These are phyloP conservation scores for Sarocladium oryzae DNA, from an alignment of 2,329 filamentous ascomycete species.

Conservation along the genomic window DNA sequence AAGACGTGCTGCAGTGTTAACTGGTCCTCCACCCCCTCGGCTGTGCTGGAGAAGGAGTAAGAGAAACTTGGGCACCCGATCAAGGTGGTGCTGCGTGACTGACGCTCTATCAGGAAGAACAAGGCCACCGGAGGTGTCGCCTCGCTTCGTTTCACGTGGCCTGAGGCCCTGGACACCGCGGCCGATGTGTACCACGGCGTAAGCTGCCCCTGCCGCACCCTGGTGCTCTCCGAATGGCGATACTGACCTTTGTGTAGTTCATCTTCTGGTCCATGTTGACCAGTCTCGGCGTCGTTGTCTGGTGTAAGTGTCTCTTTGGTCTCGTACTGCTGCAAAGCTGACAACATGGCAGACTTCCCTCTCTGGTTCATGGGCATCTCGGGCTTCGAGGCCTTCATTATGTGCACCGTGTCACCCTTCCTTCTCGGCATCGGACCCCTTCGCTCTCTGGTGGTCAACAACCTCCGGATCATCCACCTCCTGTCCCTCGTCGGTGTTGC, in stretches of 20 bases:
- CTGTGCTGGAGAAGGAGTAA: constrained; percentile 67
- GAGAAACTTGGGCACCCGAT: constrained; percentile 24
- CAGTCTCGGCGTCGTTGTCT: constrained; percentile 79
- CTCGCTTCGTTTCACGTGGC: constrained; percentile 64
- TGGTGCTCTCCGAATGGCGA: no score
- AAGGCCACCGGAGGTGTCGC: constrained; percentile 66
- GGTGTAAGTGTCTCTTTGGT: constrained; percentile 62
- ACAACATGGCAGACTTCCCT: constrained; percentile 65
- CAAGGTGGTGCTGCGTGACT: constrained; percentile 15
- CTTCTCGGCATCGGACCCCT: constrained; percentile 66
- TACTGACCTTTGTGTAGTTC: constrained; percentile 51
- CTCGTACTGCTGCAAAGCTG: background rate
- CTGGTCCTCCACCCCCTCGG: constrained; percentile 38
- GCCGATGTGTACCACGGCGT: constrained; percentile 91
- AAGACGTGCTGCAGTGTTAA: constrained; percentile 37
- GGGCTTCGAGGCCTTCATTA: constrained; percentile 84
- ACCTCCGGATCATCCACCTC: constrained; percentile 66
- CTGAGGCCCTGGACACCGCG: constrained; percentile 68
- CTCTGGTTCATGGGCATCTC: constrained; percentile 99
- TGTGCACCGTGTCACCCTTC: constrained; percentile 76
- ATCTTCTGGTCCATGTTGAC: constrained; percentile 95
- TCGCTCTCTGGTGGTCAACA: constrained; percentile 59
- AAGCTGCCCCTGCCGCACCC: constrained; percentile 30
- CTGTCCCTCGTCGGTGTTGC: constrained; percentile 71
- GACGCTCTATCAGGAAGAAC: constrained; percentile 54